Conservation (phyloP, 257 asterid genomes). For the Solanum chiquidenum region DNA sequence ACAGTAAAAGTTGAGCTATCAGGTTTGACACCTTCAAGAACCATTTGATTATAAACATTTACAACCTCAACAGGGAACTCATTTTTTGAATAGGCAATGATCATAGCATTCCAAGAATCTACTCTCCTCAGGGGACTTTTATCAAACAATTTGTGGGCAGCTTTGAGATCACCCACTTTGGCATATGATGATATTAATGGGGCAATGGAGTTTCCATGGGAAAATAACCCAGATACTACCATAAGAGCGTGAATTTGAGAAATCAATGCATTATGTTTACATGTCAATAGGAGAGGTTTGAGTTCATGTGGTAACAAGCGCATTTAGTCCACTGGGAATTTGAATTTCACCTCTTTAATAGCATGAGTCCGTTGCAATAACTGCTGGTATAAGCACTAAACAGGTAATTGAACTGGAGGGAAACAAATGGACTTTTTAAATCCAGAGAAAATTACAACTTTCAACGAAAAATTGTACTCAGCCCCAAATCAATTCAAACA, state of each 20-base stretch:
- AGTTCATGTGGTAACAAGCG: slow-evolving; percentile 28
- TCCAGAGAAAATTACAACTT: neutral
- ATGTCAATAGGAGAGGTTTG: slow-evolving; percentile 20
- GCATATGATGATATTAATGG: slow-evolving; percentile 39
- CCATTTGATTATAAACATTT: slow-evolving; percentile 30
- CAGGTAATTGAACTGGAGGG: neutral
- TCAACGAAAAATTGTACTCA: too few species aligned
- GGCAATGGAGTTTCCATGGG: slow-evolving; percentile 16
- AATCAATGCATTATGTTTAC: slow-evolving; percentile 29
- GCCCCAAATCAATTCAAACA: too few species aligned
- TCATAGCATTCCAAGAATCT: slow-evolving; percentile 64
- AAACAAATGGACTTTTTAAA: neutral
- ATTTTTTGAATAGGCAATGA: slow-evolving; percentile 37
- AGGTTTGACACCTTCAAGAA: slow-evolving; percentile 30
- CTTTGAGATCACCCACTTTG: slow-evolving; percentile 20
- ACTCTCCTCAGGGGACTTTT: slow-evolving; percentile 34
- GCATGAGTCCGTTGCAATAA: neutral
- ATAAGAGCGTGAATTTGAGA: slow-evolving; percentile 41
- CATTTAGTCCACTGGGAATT: slow-evolving; percentile 13
- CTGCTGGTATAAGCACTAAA: too few species aligned
- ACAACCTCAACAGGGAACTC: slow-evolving; percentile 27
- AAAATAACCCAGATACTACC: slow-evolving; percentile 40
- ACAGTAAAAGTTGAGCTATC: slow-evolving; percentile 81
- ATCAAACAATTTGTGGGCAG: slow-evolving; percentile 59
- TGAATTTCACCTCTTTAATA: neutral